These are phyloP conservation scores for Psilocybe cyanescens DNA, from an alignment of 768 basidiomycete genomes.

Conservation along the genomic window DNA sequence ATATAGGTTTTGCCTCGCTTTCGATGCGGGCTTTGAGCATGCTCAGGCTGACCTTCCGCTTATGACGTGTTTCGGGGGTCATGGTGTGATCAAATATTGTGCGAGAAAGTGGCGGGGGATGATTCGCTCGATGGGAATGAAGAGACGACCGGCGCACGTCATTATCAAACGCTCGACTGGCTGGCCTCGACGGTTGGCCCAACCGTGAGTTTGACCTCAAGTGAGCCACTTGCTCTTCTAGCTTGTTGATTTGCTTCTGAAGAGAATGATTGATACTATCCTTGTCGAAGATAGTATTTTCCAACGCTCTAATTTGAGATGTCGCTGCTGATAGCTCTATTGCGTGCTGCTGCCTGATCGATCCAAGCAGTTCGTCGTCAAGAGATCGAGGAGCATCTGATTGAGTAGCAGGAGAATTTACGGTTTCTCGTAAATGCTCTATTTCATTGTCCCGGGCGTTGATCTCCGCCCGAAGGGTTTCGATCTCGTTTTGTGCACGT, in stretches of 20 bases:
- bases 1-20: constrained; percentile 62
- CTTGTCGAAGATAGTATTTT: constrained; percentile 73
- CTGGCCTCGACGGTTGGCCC: constrained; percentile 49
- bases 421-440: constrained; percentile 54
- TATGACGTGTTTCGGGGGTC: constrained; percentile 77
- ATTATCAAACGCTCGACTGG: constrained; percentile 42
- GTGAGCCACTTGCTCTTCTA: constrained; percentile 70
- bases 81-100: constrained; percentile 72
- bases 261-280: constrained; percentile 69
- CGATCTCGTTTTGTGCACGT: constrained; percentile 70
- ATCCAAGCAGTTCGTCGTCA: constrained; percentile 74
- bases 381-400: constrained; percentile 53
- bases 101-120: constrained; percentile 47
- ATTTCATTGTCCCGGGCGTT: constrained; percentile 68
- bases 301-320: constrained; percentile 77
- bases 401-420: constrained; percentile 40
- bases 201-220: constrained; percentile 44
- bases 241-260: constrained; percentile 64
- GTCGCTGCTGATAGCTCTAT: constrained; percentile 83
- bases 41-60: constrained; percentile 80
- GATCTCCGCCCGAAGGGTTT: constrained; percentile 67
- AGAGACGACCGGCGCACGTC: constrained; percentile 41
- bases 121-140: constrained; percentile 43
- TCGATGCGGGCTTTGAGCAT: constrained; percentile 94
- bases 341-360: constrained; percentile 73